Evolutionary conservation across 2,329 filamentous ascomycete species (phyloP).

Genomic region (Raffaelea arxii): DNA sequence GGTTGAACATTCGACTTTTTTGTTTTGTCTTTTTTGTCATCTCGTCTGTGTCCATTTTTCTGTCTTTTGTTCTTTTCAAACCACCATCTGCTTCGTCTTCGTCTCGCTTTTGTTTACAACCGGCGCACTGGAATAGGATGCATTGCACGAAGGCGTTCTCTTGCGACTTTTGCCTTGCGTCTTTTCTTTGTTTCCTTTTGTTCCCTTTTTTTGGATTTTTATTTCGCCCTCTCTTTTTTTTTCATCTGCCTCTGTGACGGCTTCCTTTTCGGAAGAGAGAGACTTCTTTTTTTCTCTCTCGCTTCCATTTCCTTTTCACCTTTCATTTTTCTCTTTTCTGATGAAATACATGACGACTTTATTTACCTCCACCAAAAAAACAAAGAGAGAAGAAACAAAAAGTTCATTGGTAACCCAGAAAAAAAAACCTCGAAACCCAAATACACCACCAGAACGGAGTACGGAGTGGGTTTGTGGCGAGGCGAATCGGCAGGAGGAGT

Average conservation of each 20-base stretch:
- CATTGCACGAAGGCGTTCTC: conserved; percentile 11
- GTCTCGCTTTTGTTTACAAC: background rate
- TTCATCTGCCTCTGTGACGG: no score
- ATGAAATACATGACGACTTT: background rate
- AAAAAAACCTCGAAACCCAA: no score
- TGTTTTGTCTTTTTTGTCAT: background rate
- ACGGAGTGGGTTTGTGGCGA: no score
- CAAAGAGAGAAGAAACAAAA: background rate
- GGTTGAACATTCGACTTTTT: no score
- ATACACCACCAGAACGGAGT: no score
- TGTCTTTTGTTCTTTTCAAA: conserved; percentile 1
- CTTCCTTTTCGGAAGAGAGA: no score
- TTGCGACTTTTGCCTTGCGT: no score
- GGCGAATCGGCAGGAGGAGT: no score
- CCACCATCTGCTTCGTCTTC: conserved; percentile 1
- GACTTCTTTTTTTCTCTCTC: no score
- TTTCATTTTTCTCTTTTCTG: background rate
- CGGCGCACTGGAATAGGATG: background rate
- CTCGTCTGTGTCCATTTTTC: no score
- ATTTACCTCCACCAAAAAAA: background rate
- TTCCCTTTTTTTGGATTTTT: background rate
- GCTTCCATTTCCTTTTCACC: no score
- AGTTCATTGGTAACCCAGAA: background rate
- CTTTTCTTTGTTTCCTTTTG: conserved; percentile 2
- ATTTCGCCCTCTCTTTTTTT: no score